These are phyloP conservation scores for Scutellaria galericulata DNA, from an alignment of 257 asterid species.

Conservation along the genomic window DNA sequence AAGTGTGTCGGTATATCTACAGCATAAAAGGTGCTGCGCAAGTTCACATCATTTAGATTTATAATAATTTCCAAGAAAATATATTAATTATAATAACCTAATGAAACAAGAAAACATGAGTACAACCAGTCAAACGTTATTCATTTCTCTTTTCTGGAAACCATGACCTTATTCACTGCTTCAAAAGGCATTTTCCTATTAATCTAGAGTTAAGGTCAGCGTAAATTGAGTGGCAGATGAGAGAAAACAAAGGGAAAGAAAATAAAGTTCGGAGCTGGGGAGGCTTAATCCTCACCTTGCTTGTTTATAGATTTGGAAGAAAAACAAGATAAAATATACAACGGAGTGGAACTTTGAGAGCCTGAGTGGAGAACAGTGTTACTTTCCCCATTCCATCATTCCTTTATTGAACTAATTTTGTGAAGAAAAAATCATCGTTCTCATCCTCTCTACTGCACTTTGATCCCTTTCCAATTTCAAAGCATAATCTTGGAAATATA, in stretches of 20 bases:
- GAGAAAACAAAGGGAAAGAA: neutral
- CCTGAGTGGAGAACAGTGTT: neutral
- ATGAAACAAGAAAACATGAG: neutral
- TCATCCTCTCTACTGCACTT: neutral
- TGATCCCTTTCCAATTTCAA: neutral
- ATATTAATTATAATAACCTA: neutral
- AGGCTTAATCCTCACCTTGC: slow-evolving; percentile 16
- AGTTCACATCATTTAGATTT: slow-evolving; percentile 25
- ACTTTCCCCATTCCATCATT: neutral
- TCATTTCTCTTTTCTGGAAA: slow-evolving; percentile 17
- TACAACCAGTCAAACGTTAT: slow-evolving; percentile 7
- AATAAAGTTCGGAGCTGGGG: neutral
- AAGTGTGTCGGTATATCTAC: slow-evolving; percentile 19
- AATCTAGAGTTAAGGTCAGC: slow-evolving; percentile 6
- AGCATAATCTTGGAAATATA: neutral
- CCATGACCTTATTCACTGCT: slow-evolving; percentile 15
- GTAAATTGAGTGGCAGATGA: slow-evolving; percentile 10
- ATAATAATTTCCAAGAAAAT: no score
- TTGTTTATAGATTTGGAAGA: neutral
- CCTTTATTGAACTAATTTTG: slow-evolving; percentile 10
- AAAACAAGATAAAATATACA: neutral
- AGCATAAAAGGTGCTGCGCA: slow-evolving; percentile 13
- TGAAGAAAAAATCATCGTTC: neutral
- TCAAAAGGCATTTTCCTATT: slow-evolving; percentile 11
- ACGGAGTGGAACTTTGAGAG: neutral